These are phyloP conservation scores for Penicillium aurantiogriseum DNA, from an alignment of 2,329 filamentous ascomycete genomes.

Conservation along the genomic window DNA sequence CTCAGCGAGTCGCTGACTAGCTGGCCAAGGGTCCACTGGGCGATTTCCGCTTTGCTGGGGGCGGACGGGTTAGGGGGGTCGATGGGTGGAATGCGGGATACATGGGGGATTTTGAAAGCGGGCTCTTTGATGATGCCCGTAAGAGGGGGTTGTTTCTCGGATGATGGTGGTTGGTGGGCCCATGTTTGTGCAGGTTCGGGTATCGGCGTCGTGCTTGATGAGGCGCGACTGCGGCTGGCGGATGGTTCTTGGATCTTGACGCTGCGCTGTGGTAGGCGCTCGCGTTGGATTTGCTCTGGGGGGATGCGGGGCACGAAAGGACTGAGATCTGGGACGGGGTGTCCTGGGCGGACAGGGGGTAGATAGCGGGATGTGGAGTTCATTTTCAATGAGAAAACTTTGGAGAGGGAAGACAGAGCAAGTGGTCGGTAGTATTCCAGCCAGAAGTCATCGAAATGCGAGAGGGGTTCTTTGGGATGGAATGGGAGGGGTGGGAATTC, in stretches of 20 bases:
- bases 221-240: constrained; percentile 42
- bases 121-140: constrained; percentile 59
- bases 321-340: constrained; percentile 72
- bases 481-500: constrained; percentile 51
- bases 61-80: constrained; percentile 53
- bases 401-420: constrained; percentile 82
- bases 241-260: constrained; percentile 66
- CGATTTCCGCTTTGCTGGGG: constrained; percentile 72
- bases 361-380: constrained; percentile 85
- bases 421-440: constrained; percentile 91
- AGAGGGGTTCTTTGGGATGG: constrained; percentile 33
- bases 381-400: constrained; percentile 90
- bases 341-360: constrained; percentile 64
- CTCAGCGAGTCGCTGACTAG: constrained; percentile 83
- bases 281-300: constrained; percentile 54
- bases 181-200: constrained; percentile 27
- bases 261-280: constrained; percentile 55
- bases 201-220: constrained; percentile 32
- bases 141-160: constrained; percentile 35
- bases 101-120: constrained; percentile 28
- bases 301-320: constrained; percentile 77
- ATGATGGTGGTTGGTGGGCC: constrained; percentile 34
- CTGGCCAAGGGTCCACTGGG: constrained; percentile 85
- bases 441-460: constrained; percentile 90
- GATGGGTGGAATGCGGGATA: constrained; percentile 22